These are phyloP conservation scores for Gnetum montanum DNA, from an alignment of 75 land plant genomes.

Conservation along the genomic window DNA sequence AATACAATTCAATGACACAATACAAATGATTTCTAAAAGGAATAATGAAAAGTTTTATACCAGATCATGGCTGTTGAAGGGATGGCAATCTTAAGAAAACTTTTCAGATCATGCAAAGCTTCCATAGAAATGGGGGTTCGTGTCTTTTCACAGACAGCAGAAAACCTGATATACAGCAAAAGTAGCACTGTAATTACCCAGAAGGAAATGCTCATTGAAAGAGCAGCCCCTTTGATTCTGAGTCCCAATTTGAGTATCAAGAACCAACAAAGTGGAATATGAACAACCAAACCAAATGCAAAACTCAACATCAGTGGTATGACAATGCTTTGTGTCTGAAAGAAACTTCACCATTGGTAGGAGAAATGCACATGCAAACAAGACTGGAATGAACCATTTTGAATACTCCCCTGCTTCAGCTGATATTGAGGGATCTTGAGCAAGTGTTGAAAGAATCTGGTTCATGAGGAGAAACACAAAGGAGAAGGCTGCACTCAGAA, in stretches of 20 bases:
- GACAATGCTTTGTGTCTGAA: slow-evolving; percentile 37
- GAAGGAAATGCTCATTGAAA: slow-evolving; percentile 14
- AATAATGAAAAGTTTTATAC: too few relatives aligned
- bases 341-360: slow-evolving; percentile 49
- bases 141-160: slow-evolving; percentile 5
- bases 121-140: slow-evolving; percentile 28
- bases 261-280: slow-evolving; percentile 23
- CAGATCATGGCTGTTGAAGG: slow-evolving; percentile 80
- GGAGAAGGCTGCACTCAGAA: slow-evolving; percentile 16
- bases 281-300: slow-evolving; percentile 8
- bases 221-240: slow-evolving; percentile 27
- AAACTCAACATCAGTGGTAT: slow-evolving; percentile 22
- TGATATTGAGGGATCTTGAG: slow-evolving; percentile 42
- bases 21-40: too few relatives aligned
- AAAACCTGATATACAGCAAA: slow-evolving; percentile 10
- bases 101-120: slow-evolving; percentile 16
- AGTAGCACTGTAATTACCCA: slow-evolving; percentile 6
- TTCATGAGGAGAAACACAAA: slow-evolving; percentile 44
- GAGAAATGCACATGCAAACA: slow-evolving; percentile 19
- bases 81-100: slow-evolving; percentile 22
- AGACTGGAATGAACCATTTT: slow-evolving; percentile 15
- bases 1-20: too few relatives aligned
- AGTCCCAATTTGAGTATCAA: slow-evolving; percentile 11
- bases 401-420: slow-evolving; percentile 13
- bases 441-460: slow-evolving; percentile 38